phyloP scores from a whole-genome alignment of 306 rosid species.

The Cyclanthera cordifolia region DNA sequence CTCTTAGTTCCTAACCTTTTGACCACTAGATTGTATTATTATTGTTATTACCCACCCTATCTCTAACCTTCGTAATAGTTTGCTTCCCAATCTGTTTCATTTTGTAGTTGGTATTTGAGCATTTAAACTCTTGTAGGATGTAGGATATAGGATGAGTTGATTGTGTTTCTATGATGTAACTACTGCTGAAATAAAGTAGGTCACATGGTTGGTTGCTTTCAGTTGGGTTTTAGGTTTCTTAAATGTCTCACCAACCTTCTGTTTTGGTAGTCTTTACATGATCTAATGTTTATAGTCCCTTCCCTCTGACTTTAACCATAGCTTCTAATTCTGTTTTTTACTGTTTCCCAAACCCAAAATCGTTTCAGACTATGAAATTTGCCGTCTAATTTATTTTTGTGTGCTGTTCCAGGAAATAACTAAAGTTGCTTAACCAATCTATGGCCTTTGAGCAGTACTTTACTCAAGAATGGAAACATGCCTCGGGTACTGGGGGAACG shows the following conservation, averaged over 20 bases:
- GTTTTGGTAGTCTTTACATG: neutral
- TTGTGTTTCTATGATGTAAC: neutral
- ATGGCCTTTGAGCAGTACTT: constrained; percentile 55
- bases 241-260: neutral
- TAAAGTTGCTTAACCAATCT: constrained; percentile 15
- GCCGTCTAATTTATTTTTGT: neutral
- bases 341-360: neutral
- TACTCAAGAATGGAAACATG: constrained; percentile 40
- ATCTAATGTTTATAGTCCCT: neutral
- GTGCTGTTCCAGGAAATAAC: neutral
- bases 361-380: neutral
- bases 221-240: neutral
- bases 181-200: neutral
- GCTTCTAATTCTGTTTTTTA: no score
- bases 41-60: neutral
- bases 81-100: neutral
- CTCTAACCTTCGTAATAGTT: neutral
- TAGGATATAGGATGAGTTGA: neutral
- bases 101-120: neutral
- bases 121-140: neutral
- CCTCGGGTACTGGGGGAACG: constrained; percentile 21
- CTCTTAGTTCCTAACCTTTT: no score
- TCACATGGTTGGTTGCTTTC: constrained; percentile 7
- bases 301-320: neutral
- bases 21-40: neutral